Percentiles rank a stretch among this genome's conserved stretches.
Conservation (phyloP, 139 green algal genomes). For the Monoraphidium neglectum region DNA sequence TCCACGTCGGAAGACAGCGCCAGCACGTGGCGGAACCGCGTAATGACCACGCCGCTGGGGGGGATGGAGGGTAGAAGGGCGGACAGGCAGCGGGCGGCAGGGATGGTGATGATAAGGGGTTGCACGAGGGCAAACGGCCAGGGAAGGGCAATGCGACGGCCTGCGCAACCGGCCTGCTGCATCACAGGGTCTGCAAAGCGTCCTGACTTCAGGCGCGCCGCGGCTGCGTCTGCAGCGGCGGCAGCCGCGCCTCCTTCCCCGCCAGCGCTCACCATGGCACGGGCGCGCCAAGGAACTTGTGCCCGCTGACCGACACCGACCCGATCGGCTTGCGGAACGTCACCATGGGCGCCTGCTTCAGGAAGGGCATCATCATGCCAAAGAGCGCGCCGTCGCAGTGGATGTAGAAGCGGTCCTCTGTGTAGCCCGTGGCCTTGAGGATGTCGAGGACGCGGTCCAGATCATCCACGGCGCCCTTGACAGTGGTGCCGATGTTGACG, state of each 20-base stretch:
- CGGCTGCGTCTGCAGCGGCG: too few species aligned
- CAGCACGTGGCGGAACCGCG: slow-evolving; percentile 56
- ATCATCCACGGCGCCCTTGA: slow-evolving; percentile 85
- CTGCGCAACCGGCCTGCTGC: too few species aligned
- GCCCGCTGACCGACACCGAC: slow-evolving; percentile 86
- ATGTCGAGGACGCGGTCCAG: slow-evolving; percentile 68
- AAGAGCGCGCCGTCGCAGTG: slow-evolving; percentile 96
- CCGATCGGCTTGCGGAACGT: slow-evolving; percentile 98
- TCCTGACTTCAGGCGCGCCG: too few species aligned
- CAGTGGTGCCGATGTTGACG: slow-evolving; percentile 97
- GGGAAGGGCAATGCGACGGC: too few species aligned
- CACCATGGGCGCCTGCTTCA: slow-evolving; percentile 89
- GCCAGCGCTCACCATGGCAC: too few species aligned
- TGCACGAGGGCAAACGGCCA: too few species aligned
- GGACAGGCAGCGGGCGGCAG: too few species aligned
- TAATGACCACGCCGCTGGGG: slow-evolving; percentile 72
- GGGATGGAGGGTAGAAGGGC: too few species aligned
- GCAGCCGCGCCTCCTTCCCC: too few species aligned
- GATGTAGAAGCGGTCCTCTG: slow-evolving; percentile 96
- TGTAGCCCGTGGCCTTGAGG: slow-evolving; percentile 69
- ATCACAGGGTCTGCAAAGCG: too few species aligned
- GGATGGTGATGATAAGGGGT: too few species aligned
- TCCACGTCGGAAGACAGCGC: slow-evolving; percentile 82
- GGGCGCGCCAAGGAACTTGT: slow-evolving; percentile 65
- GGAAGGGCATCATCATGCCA: slow-evolving; percentile 89